Base-by-base conservation (phyloP, 768 basidiomycete genomes). In the Trametes sanguinea region DNA sequence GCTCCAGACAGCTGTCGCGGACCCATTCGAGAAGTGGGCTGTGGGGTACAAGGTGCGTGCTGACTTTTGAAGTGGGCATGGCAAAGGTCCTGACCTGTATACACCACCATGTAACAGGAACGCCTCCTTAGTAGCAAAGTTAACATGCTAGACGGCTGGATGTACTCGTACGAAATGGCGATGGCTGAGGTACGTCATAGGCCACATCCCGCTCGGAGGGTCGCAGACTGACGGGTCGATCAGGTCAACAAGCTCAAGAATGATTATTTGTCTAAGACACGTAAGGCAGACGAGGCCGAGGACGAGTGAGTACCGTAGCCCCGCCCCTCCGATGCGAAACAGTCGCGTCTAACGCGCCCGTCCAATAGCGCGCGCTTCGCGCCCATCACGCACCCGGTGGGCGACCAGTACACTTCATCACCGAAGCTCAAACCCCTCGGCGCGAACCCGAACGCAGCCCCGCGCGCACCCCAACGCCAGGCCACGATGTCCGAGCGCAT, bases 401-500 rank as follows among this genome's bases (percentile, higher is more conserved):
- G 79, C 39, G 93, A 95, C 74, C 87, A 84, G 64, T 94, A 90
- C 73, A 94, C 94, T 1, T 82, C 80, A n/a, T 94, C 93, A 16
- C 91, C 93, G 9, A 83, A 84, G 56, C 72, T 86, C 9, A 77
- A 79, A 6, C 88, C 90, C 5, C 78, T 75, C 13, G 60, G 56
- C 32, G 87, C 88, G 58, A 76, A 79, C 56, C 65, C 63, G 57
- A 62, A 60, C 48, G 50, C 43, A 8, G 74, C 69, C n/a, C 65
- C 63, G 54, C 84, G 85, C 16, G 74, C 82, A 33, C 88, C 85
- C 1, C 79, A 83, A 55, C 83, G 91, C 17, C 86, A 89, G 16
- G 81, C 86, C 14, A 94, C 88, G 52, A 89, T 96, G 48, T 89
- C 94, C 1, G 94, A 96, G 72, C 87, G 94, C 54, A 93, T 97